These are phyloP conservation scores for Axilococcus clingmanii DNA, from an alignment of 139 green algal genomes.

Conservation along the genomic window DNA sequence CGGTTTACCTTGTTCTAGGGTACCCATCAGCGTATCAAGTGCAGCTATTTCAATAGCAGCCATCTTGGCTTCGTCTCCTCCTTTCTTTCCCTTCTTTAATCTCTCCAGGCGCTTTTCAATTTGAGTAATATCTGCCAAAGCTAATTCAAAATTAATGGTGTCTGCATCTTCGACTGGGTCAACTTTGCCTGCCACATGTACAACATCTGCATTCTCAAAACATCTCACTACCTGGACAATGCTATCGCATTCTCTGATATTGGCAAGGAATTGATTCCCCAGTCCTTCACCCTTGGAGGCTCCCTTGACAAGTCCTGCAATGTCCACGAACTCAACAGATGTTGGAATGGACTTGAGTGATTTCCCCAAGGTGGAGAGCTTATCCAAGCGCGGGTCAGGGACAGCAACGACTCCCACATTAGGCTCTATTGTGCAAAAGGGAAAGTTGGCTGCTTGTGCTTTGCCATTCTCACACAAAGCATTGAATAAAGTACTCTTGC, in stretches of 20 bases:
- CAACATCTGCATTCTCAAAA: constrained; percentile 92
- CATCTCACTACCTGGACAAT: constrained; percentile 94
- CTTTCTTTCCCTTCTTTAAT: constrained; percentile 69
- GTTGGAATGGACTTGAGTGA: constrained; percentile 72
- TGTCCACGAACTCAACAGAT: constrained; percentile 96
- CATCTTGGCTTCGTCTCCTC: constrained; percentile 60
- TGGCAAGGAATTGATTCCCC: constrained; percentile 96
- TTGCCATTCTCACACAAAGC: constrained; percentile 88
- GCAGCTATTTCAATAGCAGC: constrained; percentile 60
- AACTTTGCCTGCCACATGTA: constrained; percentile 84
- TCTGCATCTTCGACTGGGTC: constrained; percentile 58
- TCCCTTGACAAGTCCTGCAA: constrained; percentile 90
- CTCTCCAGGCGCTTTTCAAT: constrained; percentile 80
- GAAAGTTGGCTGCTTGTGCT: constrained; percentile 91
- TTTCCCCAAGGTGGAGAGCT: constrained; percentile 35
- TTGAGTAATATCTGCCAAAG: constrained; percentile 77
- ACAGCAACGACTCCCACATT: constrained; percentile 70
- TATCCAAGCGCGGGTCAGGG: constrained; percentile 38
- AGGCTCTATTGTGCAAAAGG: constrained; percentile 98
- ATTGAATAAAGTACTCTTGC: constrained; percentile 98
- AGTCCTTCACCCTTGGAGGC: constrained; percentile 85
- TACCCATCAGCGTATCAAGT: constrained; percentile 38
- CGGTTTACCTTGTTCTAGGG: constrained; percentile 57
- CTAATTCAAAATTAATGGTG: constrained; percentile 95
- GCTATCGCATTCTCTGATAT: constrained; percentile 91